Base-by-base conservation (phyloP, 139 green algal genomes). In the Coccomyxa sp. region DNA sequence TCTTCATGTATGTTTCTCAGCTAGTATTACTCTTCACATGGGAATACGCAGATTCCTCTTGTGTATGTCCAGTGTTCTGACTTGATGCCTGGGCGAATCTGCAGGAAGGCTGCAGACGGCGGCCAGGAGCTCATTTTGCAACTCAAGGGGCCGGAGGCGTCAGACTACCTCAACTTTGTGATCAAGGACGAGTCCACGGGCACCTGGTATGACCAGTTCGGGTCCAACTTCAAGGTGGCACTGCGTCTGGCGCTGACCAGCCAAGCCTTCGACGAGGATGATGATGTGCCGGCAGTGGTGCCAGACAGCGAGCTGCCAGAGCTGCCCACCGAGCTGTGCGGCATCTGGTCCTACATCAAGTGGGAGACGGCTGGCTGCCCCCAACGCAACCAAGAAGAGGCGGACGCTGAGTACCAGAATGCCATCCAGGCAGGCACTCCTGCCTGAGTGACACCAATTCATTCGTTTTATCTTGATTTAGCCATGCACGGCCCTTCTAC, bases 271-370 rank as follows among this genome's bases (percentile, higher is more conserved):
- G 85, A 86, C 58, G 85, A 85, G 68, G 74, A 38, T 32, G 74
- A 78, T 21, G 25, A 21, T 23, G 74, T 45, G 21, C 23, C 32
- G 18, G 77, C 17, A 21, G 18, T 51, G 1, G 25, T 81, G 18
- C 77, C 57, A 10, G 77, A 81, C 25, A 25, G 57, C 51, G 25
- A 83, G 57, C 79, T 94, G 27, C 85, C 86, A 7, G 82, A 93
- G 67, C 84, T 98, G 63, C 95, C 96, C 7, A 88, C 95, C 58
- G 93, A 98, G 59, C 91, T 99, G 81, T 94, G 93, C 74, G 94
- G 94, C 81, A 95, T 98, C 81, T 98, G 96, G 92, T 91, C 97
- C 0, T 99, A 98, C 90, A 91, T 99, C 31, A 92, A 95, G 63
- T 99, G 96, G 96, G 95, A 97, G 88, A 57, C 87, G 31, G 86